A percentile compares a stretch with the other conserved stretches of the same genome.
phyloP scores from a whole-genome alignment of 495 filamentous ascomycete species.

The Mytilinidion resinicola region DNA sequence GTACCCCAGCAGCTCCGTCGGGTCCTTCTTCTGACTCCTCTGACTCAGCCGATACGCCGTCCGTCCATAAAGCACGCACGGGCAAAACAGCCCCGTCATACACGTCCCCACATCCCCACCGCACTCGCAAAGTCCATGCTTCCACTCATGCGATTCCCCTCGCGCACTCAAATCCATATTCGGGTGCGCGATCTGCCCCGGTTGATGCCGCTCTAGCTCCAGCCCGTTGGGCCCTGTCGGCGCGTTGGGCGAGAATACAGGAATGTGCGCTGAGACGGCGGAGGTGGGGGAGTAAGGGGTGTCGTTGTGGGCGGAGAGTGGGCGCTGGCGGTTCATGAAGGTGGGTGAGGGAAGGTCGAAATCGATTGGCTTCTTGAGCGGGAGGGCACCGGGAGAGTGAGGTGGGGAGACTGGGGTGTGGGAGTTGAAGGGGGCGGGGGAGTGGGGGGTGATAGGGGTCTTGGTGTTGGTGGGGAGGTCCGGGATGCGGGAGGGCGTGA shows the following conservation, averaged over 20 bases:
- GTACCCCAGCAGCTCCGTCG: slow-evolving; percentile 29
- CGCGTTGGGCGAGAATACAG: slow-evolving; percentile 27
- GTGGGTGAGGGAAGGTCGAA: neutral
- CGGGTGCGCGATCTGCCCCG: slow-evolving; percentile 34
- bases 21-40: slow-evolving; percentile 22
- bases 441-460: slow-evolving; percentile 1
- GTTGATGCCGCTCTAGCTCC: slow-evolving; percentile 24
- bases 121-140: slow-evolving; percentile 21
- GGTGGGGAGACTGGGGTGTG: slow-evolving; percentile 20
- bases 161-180: slow-evolving; percentile 26
- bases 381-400: slow-evolving; percentile 6
- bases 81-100: slow-evolving; percentile 29
- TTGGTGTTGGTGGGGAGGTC: slow-evolving; percentile 8
- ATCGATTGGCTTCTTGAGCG: slow-evolving; percentile 8
- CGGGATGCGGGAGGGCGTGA: neutral
- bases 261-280: neutral
- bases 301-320: slow-evolving; percentile 6
- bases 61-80: slow-evolving; percentile 28
- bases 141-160: slow-evolving; percentile 18
- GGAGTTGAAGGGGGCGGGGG: neutral
- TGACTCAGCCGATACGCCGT: slow-evolving; percentile 27
- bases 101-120: slow-evolving; percentile 22
- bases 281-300: slow-evolving; percentile 18
- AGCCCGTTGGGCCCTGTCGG: slow-evolving; percentile 29
- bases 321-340: neutral